These are phyloP conservation scores for Xylaria palmicola DNA, from an alignment of 495 filamentous ascomycete species.

Conservation along the genomic window DNA sequence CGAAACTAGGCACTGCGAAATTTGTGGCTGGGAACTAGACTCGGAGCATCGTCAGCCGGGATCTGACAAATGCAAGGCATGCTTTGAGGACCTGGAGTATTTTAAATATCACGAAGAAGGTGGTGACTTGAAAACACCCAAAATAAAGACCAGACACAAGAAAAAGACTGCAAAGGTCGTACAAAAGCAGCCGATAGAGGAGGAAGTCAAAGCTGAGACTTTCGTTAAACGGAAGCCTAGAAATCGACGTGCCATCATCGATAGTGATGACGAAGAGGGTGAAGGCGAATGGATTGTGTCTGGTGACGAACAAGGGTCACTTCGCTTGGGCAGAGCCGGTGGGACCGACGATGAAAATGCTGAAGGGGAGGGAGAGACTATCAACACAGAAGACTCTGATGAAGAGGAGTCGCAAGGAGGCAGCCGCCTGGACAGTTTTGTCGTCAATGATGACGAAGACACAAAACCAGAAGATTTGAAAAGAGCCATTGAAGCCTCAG, in stretches of 20 bases:
- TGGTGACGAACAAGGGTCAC: slow-evolving; percentile 54
- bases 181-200: background rate
- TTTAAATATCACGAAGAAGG: slow-evolving; percentile 40
- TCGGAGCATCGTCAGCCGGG: slow-evolving; percentile 58
- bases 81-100: slow-evolving; percentile 62
- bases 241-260: slow-evolving; percentile 56
- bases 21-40: slow-evolving; percentile 73
- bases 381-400: slow-evolving; percentile 63
- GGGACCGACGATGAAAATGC: slow-evolving; percentile 82
- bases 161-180: slow-evolving; percentile 43
- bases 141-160: slow-evolving; percentile 30
- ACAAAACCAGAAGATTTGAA: slow-evolving; percentile 25
- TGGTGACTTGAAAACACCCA: slow-evolving; percentile 27
- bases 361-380: slow-evolving; percentile 78
- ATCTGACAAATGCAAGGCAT: slow-evolving; percentile 59
- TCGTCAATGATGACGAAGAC: slow-evolving; percentile 42
- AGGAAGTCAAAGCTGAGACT: slow-evolving; percentile 43
- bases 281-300: slow-evolving; percentile 76
- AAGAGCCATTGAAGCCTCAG: slow-evolving; percentile 25
- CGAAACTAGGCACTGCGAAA: slow-evolving; percentile 79
- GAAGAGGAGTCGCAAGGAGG: slow-evolving; percentile 45
- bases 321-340: slow-evolving; percentile 71
- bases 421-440: slow-evolving; percentile 47
- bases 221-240: slow-evolving; percentile 39
- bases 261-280: slow-evolving; percentile 69